These are phyloP conservation scores for Arthonia radiata DNA, from an alignment of 495 filamentous ascomycete genomes.

Conservation along the genomic window DNA sequence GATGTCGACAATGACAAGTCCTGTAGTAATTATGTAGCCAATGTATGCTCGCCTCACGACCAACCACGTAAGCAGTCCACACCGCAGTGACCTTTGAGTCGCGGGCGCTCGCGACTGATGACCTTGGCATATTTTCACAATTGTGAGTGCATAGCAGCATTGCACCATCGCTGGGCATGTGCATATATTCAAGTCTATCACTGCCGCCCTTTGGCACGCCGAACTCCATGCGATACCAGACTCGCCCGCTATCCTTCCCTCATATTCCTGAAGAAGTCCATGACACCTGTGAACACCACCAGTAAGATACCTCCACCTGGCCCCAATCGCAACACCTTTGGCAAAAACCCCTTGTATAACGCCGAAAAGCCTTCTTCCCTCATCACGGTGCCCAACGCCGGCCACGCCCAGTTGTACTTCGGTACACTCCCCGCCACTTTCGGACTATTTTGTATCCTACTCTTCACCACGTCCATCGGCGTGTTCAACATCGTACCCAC, in stretches of 20 bases:
- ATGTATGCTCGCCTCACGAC: too few relatives aligned
- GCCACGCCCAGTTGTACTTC: conserved; percentile 98
- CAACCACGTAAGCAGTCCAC: too few relatives aligned
- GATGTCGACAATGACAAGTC: too few relatives aligned
- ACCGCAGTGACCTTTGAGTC: too few relatives aligned
- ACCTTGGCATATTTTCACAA: too few relatives aligned
- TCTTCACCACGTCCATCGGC: conserved; percentile 94
- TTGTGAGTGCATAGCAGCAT: too few relatives aligned
- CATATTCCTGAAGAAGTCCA: conserved; percentile 65
- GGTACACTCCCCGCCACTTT: conserved; percentile 52
- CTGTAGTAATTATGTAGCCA: too few relatives aligned
- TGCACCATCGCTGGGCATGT: too few relatives aligned
- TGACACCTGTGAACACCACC: conserved; percentile 78
- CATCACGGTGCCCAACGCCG: conserved; percentile 57
- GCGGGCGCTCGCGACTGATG: too few relatives aligned
- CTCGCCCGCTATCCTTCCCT: conserved; percentile 11
- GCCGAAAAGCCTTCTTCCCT: conserved; percentile 83
- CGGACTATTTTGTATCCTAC: conserved; percentile 77
- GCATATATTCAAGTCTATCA: too few relatives aligned
- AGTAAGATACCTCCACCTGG: conserved; percentile 79
- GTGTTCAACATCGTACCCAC: conserved; percentile 89
- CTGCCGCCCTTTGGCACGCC: too few relatives aligned
- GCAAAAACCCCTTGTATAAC: conserved; percentile 91
- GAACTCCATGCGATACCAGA: too few relatives aligned
- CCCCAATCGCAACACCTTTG: conserved; percentile 76